Conservation (phyloP, 2,329 filamentous ascomycete genomes). For the Fusarium foetens region DNA sequence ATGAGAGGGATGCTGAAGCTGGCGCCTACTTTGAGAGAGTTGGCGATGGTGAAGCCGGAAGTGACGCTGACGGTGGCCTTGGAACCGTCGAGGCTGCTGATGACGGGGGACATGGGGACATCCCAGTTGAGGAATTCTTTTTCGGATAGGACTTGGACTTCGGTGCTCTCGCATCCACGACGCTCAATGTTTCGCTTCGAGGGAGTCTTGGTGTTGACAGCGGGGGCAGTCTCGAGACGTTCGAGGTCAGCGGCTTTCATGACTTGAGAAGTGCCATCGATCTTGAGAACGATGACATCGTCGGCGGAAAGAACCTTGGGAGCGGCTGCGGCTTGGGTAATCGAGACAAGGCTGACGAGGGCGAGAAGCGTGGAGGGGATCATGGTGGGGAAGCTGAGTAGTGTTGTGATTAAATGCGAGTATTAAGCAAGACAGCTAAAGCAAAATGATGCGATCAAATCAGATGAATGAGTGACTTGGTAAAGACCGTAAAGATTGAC, state of each 20-base stretch:
- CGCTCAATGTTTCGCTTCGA: slow-evolving; percentile 2
- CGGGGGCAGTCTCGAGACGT: slow-evolving; percentile 24
- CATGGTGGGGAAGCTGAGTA: background rate
- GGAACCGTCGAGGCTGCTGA: slow-evolving; percentile 33
- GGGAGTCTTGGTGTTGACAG: background rate
- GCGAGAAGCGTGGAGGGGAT: slow-evolving; percentile 27
- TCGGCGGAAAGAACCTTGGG: slow-evolving; percentile 19
- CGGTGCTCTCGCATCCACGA: slow-evolving; percentile 32
- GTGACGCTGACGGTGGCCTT: slow-evolving; percentile 25
- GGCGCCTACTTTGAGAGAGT: slow-evolving; percentile 16
- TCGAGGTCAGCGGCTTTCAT: slow-evolving; percentile 38
- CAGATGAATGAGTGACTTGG: background rate
- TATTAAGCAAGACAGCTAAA: background rate
- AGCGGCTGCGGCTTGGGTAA: slow-evolving; percentile 22
- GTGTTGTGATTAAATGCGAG: background rate
- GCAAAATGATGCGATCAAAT: background rate
- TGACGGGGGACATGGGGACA: slow-evolving; percentile 36
- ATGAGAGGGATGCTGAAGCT: slow-evolving; percentile 5
- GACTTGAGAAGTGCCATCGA: slow-evolving; percentile 29
- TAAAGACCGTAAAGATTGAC: slow-evolving; percentile 5
- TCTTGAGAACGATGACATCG: slow-evolving; percentile 35
- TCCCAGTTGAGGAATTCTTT: slow-evolving; percentile 41
- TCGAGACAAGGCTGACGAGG: slow-evolving; percentile 27
- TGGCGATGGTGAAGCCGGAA: slow-evolving; percentile 25
- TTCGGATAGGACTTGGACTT: slow-evolving; percentile 33